Base-by-base conservation (phyloP, 192 early-diverging fungal species). In the Coemansia sp. region DNA sequence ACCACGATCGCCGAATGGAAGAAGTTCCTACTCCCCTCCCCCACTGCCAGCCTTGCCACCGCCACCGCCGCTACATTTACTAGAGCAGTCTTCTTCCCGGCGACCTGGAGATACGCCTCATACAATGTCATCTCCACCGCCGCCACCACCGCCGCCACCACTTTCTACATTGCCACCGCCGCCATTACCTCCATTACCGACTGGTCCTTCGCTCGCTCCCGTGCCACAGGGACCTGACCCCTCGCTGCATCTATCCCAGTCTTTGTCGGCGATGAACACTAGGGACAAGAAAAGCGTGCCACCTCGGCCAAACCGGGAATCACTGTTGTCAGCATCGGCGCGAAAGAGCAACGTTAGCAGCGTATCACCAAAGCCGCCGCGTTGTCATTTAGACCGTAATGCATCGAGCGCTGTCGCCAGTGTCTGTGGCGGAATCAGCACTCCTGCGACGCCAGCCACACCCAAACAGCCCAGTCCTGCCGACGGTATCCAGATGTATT, bases 401-500 rank as follows among this genome's bases (percentile, higher is more conserved):
- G 47, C 32, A 32, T 24, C 58, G 11, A 39, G 58, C 18, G 30
- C 58, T 39, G 58, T 59, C 24, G 58, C 35, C 37, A 59, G 58
- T 22, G 45, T 20, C 18, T 67, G 59, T 43, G 60, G 20, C 32
- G 64, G 65, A 22, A 58, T 64, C 11, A 68, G 62, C 41, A 76
- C 64, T 10, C 80, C 80, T 15, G 38, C 58, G 64, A 76, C 81
- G 7, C 81, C 81, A 11, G 68, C 66, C n/a, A 75, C 81, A 45
- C 76, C 81, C 50, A 83, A 69, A 35, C 58, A 74, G 45, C 68
- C 64, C 64, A 72, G 76, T 43, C 76, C 72, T 11, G 37, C 68
- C 6, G 83, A 86, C 15, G 78, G 79, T 7, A 82, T 86, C 34
- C 87, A 87, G 53, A 64, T 88, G 16, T 93, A 89, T 75, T 87